Conservation (phyloP, 257 asterid species). For the Thymus quinquecostatus region DNA sequence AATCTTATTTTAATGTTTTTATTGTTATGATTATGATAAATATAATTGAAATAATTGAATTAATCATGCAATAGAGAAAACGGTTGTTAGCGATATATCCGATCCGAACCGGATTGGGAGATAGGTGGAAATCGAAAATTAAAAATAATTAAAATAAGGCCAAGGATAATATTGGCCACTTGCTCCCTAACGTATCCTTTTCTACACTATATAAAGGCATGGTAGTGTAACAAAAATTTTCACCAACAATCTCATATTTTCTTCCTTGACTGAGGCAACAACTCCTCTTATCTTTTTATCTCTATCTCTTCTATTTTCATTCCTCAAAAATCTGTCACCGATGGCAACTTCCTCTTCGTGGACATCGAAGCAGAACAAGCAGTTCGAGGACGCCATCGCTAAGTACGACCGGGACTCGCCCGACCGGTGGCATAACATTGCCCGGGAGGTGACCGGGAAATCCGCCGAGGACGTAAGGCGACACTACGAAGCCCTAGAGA, state of each 20-base stretch:
- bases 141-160: neutral
- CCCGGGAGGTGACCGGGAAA: conserved; percentile 37
- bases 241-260: neutral
- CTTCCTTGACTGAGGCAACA: neutral
- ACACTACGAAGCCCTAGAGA: conserved; percentile 41
- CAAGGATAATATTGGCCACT: neutral
- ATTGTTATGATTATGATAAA: too few species aligned
- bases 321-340: neutral
- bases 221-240: neutral
- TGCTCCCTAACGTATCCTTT: neutral
- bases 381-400: conserved; percentile 45
- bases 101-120: too few species aligned
- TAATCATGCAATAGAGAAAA: too few species aligned
- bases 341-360: conserved; percentile 39
- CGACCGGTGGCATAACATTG: conserved; percentile 45
- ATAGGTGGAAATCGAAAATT: neutral
- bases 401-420: conserved; percentile 35
- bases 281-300: too few species aligned
- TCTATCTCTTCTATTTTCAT: neutral
- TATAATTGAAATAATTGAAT: too few species aligned
- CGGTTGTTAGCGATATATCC: too few species aligned
- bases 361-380: conserved; percentile 46
- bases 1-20: too few species aligned
- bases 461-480: conserved; percentile 42
- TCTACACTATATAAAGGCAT: neutral